Percentiles rank a stretch among this genome's conserved stretches.
phyloP scores from a whole-genome alignment of 2,329 filamentous ascomycete species.

The Sarocladiaceae sp. region DNA sequence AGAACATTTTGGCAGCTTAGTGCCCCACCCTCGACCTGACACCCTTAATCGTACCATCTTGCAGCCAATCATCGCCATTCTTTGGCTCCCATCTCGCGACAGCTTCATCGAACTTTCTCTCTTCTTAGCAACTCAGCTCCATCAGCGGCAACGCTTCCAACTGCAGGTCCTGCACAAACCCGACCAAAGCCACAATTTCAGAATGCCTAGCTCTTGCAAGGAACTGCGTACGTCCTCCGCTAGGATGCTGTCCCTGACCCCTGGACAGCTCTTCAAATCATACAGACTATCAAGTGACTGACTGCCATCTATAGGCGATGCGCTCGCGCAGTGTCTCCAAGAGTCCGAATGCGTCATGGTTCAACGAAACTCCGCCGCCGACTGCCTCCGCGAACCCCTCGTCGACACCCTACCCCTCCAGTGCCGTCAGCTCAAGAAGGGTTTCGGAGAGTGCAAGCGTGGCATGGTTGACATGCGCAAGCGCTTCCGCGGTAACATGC shows the following conservation, averaged over 20 bases:
- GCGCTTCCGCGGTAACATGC: slow-evolving; percentile 89
- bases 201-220: slow-evolving; percentile 93
- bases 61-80: background rate
- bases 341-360: slow-evolving; percentile 96
- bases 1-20: background rate
- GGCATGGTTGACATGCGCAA: slow-evolving; percentile 99
- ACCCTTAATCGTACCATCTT: slow-evolving; percentile 1
- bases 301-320: slow-evolving; percentile 57
- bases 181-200: slow-evolving; percentile 16
- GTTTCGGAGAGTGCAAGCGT: slow-evolving; percentile 90
- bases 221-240: slow-evolving; percentile 69
- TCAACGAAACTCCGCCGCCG: slow-evolving; percentile 75
- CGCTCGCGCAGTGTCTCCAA: slow-evolving; percentile 90
- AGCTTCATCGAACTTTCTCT: slow-evolving; percentile 9
- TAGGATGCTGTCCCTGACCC: background rate
- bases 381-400: slow-evolving; percentile 81
- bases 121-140: background rate
- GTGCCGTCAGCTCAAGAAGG: slow-evolving; percentile 90
- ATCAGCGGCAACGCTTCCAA: background rate
- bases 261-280: too few relatives aligned
- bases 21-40: slow-evolving; percentile 1
- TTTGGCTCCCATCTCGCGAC: background rate
- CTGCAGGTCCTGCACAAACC: background rate
- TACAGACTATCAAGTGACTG: too few relatives aligned
- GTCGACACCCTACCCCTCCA: slow-evolving; percentile 74